These are phyloP conservation scores for Sporothrix dimorphospora DNA, from an alignment of 2,329 filamentous ascomycete species.

Conservation along the genomic window DNA sequence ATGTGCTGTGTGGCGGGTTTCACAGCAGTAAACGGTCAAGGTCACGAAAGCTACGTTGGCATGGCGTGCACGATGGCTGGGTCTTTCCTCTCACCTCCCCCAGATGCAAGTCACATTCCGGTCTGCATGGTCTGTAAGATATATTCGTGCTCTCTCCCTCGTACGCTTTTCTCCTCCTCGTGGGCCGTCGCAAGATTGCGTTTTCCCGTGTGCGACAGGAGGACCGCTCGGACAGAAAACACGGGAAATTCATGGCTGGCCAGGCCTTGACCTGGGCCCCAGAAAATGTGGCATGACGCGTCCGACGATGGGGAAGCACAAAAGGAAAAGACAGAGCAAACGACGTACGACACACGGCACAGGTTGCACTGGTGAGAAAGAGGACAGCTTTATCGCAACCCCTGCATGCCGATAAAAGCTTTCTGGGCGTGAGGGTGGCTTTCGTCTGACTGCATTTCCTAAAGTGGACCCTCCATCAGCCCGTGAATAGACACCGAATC, in stretches of 20 bases:
- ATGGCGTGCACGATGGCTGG: neutral
- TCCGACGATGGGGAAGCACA: neutral
- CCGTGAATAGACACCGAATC: neutral
- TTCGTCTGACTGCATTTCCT: neutral
- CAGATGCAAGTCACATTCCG: neutral
- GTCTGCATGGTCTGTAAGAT: too few relatives aligned
- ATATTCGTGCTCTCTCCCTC: neutral
- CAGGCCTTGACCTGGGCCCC: neutral
- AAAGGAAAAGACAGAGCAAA: neutral
- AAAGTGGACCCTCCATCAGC: neutral
- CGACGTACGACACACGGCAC: neutral
- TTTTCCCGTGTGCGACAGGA: constrained; percentile 2
- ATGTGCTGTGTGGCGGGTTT: neutral
- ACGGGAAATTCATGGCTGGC: neutral
- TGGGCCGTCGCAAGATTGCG: neutral
- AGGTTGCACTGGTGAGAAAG: too few relatives aligned
- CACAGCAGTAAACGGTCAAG: neutral
- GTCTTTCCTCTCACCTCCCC: neutral
- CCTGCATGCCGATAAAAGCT: constrained; percentile 19
- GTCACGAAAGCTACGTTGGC: too few relatives aligned
- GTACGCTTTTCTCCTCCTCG: neutral
- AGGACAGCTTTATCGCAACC: constrained; percentile 20
- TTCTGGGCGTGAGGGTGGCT: neutral
- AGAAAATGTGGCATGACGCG: neutral
- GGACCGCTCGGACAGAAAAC: too few relatives aligned